phyloP scores from a whole-genome alignment of 1,284 basidiomycete genomes.

The Malassezia japonica region DNA sequence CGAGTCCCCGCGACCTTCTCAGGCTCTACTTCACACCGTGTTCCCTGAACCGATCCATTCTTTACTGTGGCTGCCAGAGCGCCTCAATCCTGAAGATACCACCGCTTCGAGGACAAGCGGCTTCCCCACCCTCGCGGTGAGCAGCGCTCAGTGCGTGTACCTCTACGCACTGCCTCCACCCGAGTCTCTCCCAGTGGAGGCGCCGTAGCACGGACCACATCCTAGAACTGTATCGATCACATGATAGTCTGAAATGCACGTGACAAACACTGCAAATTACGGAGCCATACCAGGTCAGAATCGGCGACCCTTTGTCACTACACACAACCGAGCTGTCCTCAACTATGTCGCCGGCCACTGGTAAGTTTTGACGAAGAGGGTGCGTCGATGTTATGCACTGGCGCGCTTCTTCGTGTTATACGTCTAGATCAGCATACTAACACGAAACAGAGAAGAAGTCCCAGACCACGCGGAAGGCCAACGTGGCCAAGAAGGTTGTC shows the following conservation, averaged over 20 bases:
- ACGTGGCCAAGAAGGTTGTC: slow-evolving; percentile 90
- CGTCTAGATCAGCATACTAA: slow-evolving; percentile 6
- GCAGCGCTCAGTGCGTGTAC: neutral
- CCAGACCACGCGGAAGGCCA: slow-evolving; percentile 53
- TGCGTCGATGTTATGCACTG: neutral
- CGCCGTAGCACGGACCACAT: slow-evolving; percentile 9
- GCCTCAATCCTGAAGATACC: no score
- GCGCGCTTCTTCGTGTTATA: no score
- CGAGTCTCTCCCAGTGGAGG: neutral
- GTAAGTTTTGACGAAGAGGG: slow-evolving; percentile 5
- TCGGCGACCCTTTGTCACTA: slow-evolving; percentile 1
- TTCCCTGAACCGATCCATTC: neutral
- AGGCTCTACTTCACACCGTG: neutral
- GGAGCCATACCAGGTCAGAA: neutral
- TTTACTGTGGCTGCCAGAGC: neutral
- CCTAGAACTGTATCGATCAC: slow-evolving; percentile 14
- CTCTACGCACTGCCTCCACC: neutral
- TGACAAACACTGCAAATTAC: slow-evolving; percentile 1
- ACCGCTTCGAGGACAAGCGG: no score
- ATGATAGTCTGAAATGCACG: slow-evolving; percentile 3
- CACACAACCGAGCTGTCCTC: slow-evolving; percentile 10
- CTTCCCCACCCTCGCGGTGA: neutral
- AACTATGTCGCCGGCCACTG: slow-evolving; percentile 14
- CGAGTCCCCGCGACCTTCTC: neutral
- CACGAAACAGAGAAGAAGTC: slow-evolving; percentile 12